Percentiles rank a stretch among this genome's conserved stretches.
These are phyloP conservation scores for Thermochaetoides dissita DNA, from an alignment of 2,329 filamentous ascomycete genomes.

Conservation along the genomic window DNA sequence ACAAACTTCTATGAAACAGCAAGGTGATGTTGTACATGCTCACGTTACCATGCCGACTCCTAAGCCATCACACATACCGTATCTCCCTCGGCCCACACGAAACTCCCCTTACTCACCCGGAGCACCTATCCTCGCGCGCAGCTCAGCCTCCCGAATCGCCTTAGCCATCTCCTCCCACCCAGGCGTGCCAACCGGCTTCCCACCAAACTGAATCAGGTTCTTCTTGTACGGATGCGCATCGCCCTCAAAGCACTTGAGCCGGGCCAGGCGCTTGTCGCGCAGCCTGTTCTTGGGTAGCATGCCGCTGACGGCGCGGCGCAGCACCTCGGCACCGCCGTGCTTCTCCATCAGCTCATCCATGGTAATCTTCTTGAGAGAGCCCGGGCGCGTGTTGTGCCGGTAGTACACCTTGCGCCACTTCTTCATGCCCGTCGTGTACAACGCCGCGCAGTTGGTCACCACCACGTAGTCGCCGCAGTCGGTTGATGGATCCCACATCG, in stretches of 20 bases:
- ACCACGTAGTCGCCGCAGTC: slow-evolving; percentile 99
- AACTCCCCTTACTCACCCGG: too few species aligned
- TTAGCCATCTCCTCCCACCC: slow-evolving; percentile 40
- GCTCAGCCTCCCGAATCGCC: slow-evolving; percentile 34
- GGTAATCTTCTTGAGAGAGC: slow-evolving; percentile 71
- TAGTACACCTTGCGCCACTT: slow-evolving; percentile 92
- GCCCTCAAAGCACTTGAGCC: slow-evolving; percentile 95
- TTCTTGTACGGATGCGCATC: slow-evolving; percentile 77
- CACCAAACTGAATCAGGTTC: slow-evolving; percentile 66
- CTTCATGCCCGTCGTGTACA: slow-evolving; percentile 85
- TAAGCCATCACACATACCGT: too few species aligned
- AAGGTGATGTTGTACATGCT: neutral
- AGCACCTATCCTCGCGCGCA: slow-evolving; percentile 28
- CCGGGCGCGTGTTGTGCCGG: slow-evolving; percentile 80
- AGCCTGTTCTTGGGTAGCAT: slow-evolving; percentile 97
- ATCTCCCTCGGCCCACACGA: too few species aligned
- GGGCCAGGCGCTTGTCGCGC: slow-evolving; percentile 70
- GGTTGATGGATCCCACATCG: slow-evolving; percentile 90
- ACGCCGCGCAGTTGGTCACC: slow-evolving; percentile 72
- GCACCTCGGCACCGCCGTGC: slow-evolving; percentile 80
- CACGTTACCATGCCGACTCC: neutral
- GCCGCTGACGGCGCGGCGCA: slow-evolving; percentile 82
- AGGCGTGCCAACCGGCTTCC: slow-evolving; percentile 37
- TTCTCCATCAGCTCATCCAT: slow-evolving; percentile 94
- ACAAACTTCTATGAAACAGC: neutral